These are phyloP conservation scores for Thermomucor indicae-seudaticae DNA, from an alignment of 371 early-diverging fungal genomes.

Conservation along the genomic window DNA sequence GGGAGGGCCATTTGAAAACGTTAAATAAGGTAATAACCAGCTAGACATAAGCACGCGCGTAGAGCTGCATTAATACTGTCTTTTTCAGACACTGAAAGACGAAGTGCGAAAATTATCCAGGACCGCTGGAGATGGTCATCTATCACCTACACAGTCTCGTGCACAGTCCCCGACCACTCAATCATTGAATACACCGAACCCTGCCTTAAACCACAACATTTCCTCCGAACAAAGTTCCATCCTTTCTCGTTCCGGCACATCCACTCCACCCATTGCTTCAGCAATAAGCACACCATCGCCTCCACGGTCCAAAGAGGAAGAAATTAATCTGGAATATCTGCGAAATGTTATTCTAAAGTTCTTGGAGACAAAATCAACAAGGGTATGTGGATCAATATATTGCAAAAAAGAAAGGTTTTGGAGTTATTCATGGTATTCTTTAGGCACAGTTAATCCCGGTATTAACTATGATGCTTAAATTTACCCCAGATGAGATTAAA, in stretches of 20 bases:
- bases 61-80: too few species aligned
- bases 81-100: conserved; percentile 65
- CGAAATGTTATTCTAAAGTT: conserved; percentile 82
- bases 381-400: conserved; percentile 42
- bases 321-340: conserved; percentile 80
- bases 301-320: conserved; percentile 33
- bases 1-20: conserved; percentile 62
- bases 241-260: conserved; percentile 9
- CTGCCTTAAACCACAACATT: conserved; percentile 13
- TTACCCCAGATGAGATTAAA: conserved; percentile 76
- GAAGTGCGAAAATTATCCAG: conserved; percentile 53
- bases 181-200: conserved; percentile 2
- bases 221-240: not conserved
- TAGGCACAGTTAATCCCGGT: conserved; percentile 80
- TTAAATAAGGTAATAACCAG: conserved; percentile 51
- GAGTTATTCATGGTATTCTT: conserved; percentile 1
- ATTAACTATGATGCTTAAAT: conserved; percentile 72
- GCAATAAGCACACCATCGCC: conserved; percentile 2
- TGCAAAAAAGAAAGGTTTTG: not conserved
- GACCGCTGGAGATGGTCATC: conserved; percentile 7
- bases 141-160: conserved; percentile 19
- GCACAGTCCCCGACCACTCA: conserved; percentile 13
- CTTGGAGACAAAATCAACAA: conserved; percentile 73
- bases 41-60: too few species aligned
- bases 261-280: conserved; percentile 16